These are phyloP conservation scores for Xylaria sp. DNA, from an alignment of 2,329 filamentous ascomycete species.

Conservation along the genomic window DNA sequence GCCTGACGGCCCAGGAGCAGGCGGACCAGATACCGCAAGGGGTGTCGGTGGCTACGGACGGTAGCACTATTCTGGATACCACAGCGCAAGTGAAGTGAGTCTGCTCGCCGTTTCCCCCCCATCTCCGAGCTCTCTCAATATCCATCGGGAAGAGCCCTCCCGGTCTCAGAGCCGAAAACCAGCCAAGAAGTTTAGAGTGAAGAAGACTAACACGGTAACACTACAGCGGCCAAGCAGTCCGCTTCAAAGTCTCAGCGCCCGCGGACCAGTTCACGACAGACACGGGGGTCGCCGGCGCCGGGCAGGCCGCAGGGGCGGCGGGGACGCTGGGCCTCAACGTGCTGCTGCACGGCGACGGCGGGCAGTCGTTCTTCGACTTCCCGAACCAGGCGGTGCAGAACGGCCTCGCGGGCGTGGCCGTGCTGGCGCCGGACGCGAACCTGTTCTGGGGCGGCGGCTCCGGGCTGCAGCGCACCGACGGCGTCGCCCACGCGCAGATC, in stretches of 20 bases:
- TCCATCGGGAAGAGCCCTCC: no score
- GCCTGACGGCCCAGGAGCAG: conserved; percentile 36
- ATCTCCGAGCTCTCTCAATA: no score
- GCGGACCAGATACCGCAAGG: conserved; percentile 43
- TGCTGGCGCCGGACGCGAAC: conserved; percentile 59
- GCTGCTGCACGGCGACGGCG: conserved; percentile 64
- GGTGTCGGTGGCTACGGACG: conserved; percentile 55
- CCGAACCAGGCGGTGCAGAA: conserved; percentile 59
- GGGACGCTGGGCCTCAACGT: conserved; percentile 59
- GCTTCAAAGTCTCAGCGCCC: conserved; percentile 61
- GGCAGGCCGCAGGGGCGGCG: conserved; percentile 37
- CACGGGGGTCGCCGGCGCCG: conserved; percentile 55
- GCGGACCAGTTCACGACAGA: conserved; percentile 57
- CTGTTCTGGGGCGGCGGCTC: conserved; percentile 63
- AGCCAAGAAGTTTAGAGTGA: not conserved
- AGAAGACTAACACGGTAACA: conserved; percentile 3
- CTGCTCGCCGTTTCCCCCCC: not conserved
- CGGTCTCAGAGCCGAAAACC: not conserved
- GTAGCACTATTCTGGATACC: conserved; percentile 60
- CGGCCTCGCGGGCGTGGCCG: conserved; percentile 57
- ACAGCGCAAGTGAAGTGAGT: conserved; percentile 59
- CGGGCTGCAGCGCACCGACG: conserved; percentile 59
- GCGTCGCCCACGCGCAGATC: conserved; percentile 60
- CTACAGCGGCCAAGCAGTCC: conserved; percentile 55
- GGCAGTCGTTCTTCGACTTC: conserved; percentile 63